phyloP scores from a whole-genome alignment of 805 yeast genomes.

The Soucietia sequanensis region DNA sequence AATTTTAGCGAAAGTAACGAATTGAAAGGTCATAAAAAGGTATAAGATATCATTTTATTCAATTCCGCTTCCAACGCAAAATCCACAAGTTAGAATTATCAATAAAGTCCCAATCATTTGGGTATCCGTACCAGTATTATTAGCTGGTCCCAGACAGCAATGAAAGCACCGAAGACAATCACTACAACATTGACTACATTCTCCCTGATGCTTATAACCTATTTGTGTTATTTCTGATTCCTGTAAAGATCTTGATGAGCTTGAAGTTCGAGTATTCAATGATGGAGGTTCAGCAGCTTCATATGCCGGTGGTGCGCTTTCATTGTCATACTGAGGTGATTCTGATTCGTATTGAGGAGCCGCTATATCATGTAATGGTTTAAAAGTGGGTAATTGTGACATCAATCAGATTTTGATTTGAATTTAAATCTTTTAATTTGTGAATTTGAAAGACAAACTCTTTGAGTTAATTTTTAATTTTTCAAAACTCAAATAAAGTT shows the following conservation, averaged over 20 bases:
- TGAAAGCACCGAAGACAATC: constrained; percentile 12
- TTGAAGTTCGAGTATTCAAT: constrained; percentile 4
- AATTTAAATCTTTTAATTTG: too few relatives aligned
- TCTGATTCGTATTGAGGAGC: too few relatives aligned
- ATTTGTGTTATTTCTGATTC: constrained; percentile 12
- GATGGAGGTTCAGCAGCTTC: background rate
- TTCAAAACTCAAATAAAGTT: too few relatives aligned
- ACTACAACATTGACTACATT: constrained; percentile 12
- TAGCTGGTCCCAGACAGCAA: constrained; percentile 7
- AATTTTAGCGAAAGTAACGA: too few relatives aligned
- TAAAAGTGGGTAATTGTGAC: too few relatives aligned
- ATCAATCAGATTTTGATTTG: too few relatives aligned
- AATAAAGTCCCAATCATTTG: constrained; percentile 5
- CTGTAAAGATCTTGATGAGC: constrained; percentile 9
- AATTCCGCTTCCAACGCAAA: background rate
- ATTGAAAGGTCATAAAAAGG: too few relatives aligned
- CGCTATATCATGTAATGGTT: too few relatives aligned
- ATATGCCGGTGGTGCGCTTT: constrained; percentile 9
- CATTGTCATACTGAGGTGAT: background rate
- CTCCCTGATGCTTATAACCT: constrained; percentile 7
- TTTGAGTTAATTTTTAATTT: too few relatives aligned
- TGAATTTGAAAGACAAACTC: too few relatives aligned
- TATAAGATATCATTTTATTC: too few relatives aligned
- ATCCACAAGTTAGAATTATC: constrained; percentile 3
- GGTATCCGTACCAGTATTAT: constrained; percentile 10